Percentiles rank a stretch among this genome's conserved stretches.
Evolutionary conservation across 75 land plant species (phyloP).

Genomic region (Adiantum capillusveneris): DNA sequence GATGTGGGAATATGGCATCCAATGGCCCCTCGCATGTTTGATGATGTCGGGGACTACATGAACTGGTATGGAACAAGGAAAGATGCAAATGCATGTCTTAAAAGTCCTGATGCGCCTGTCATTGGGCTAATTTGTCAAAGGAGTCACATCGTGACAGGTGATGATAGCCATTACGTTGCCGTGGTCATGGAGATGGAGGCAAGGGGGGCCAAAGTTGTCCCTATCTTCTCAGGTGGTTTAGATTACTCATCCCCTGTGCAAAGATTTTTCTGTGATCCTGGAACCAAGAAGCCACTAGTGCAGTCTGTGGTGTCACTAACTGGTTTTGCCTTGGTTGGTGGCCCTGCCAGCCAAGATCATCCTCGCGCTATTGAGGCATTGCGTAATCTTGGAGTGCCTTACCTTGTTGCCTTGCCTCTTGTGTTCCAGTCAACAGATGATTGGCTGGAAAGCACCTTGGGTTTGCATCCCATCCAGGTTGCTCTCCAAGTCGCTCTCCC

Average conservation of each 20-base stretch:
- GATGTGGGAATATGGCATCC: constrained; percentile 99
- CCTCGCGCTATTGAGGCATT: constrained; percentile 88
- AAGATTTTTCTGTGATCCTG: constrained; percentile 70
- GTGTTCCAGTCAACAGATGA: constrained; percentile 99
- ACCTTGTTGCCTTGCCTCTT: constrained; percentile 90
- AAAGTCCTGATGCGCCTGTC: constrained; percentile 57
- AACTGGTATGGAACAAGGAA: constrained; percentile 96
- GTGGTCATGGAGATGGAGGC: constrained; percentile 99
- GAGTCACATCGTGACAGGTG: constrained; percentile 98
- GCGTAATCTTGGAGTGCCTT: constrained; percentile 92
- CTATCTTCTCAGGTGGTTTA: constrained; percentile 92
- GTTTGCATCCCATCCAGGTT: constrained; percentile 96
- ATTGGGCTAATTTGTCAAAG: constrained; percentile 85
- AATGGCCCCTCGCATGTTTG: constrained; percentile 93
- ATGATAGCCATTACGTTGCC: constrained; percentile 95
- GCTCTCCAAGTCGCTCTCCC: constrained; percentile 98
- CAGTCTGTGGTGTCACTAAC: constrained; percentile 86
- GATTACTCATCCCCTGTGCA: constrained; percentile 94
- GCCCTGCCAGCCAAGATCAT: constrained; percentile 97
- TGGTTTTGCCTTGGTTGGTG: constrained; percentile 97
- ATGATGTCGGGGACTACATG: constrained; percentile 96
- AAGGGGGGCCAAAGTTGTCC: constrained; percentile 93
- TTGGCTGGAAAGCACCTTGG: constrained; percentile 91
- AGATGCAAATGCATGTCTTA: constrained; percentile 65
- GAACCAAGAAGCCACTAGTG: constrained; percentile 76